Evolutionary conservation across 345 rosid species (phyloP).

Genomic region (Noccaea bulbosa): DNA sequence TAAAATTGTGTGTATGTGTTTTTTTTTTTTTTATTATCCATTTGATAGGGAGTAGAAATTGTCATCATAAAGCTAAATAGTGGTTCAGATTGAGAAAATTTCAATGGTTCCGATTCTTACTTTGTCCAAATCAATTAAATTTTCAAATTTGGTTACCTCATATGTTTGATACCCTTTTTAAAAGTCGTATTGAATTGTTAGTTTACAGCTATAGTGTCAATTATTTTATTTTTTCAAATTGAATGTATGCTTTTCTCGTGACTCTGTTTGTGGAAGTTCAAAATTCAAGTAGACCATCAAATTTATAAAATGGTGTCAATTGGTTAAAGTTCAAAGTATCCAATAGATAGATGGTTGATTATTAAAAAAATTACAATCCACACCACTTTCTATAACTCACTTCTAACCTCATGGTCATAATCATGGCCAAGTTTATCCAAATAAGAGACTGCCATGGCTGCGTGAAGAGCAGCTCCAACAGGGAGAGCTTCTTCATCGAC

Average conservation of each 20-base stretch:
- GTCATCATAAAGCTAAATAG: constrained; percentile 20
- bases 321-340: no score
- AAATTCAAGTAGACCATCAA: no score
- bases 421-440: constrained; percentile 46
- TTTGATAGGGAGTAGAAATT: neutral
- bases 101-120: constrained; percentile 4
- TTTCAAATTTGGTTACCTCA: neutral
- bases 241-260: no score
- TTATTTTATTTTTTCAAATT: no score
- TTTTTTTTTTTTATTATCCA: neutral
- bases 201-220: no score
- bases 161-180: no score
- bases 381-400: constrained; percentile 30
- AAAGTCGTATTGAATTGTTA: no score
- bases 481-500: constrained; percentile 70
- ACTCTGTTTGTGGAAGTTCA: no score
- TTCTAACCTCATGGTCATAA: constrained; percentile 31
- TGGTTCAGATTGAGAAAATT: neutral
- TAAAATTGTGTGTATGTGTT: neutral
- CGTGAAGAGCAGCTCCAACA: constrained; percentile 68
- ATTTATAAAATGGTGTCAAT: no score
- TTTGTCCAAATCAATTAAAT: neutral
- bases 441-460: constrained; percentile 67
- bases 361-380: constrained; percentile 9
- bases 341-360: neutral